Evolutionary conservation across 148 eudicot genomes (phyloP), one percentile per base, ranked within the genome.

Genomic region (Heliamphora exappendiculata): DNA sequence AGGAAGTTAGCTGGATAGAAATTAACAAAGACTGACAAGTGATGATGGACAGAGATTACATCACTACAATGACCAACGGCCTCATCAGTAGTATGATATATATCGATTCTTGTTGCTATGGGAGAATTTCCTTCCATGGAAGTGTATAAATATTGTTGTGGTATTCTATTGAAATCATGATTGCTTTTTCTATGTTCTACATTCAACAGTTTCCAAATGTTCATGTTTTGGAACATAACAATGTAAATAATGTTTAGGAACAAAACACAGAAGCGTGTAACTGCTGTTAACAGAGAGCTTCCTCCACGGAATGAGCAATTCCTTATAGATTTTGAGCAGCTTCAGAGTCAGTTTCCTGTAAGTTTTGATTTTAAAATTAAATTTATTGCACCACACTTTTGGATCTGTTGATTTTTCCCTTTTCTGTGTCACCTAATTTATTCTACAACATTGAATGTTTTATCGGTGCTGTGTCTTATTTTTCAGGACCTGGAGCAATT

Each of bases 241-340:
- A 24, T 74, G 63, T 24, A 50, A 59, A 57, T 80, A 58, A 74
- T 87, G 53, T 79, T 76, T 87, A 95, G 99, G 88, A 92, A 95
- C 88, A 95, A 92, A 87, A 77, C 96, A 50, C 97, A 91, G 83
- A 95, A 92, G 88, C 91, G 97, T 76, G 83, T 95, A 62, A 89
- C 87, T 67, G 97, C 97, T 81, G 77, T 88, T 64, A 92, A 89
- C 75, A 86, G 92, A 85, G 94, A 88, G 63, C 90, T 91, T 75
- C 97, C 98, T 66, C 97, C 97, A 58, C 89, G 86, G 39, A 92
- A 95, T 80, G 97, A 91, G 79, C 97, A 92, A 73, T 95, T 95
- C 78, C 85, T 95, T 81, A 78, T 85, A 63, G 99, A 95, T 79
- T 95, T 95, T 82, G 94, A 88, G 78, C 91, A 88, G 84, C 82